phyloP scores from a whole-genome alignment of 345 rosid species.

The Lagerstroemia speciosa region DNA sequence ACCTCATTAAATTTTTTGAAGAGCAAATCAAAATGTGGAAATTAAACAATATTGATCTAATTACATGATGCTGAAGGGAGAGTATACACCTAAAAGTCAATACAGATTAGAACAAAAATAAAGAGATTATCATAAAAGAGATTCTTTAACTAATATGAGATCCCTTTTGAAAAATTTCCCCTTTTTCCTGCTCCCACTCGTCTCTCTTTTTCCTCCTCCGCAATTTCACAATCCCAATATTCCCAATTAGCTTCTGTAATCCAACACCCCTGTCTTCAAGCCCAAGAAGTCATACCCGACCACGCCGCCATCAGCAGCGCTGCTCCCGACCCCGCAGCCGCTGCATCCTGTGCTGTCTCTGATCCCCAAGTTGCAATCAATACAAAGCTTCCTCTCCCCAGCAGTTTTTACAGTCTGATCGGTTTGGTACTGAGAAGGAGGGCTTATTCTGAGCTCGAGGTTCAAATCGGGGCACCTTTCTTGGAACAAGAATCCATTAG shows the following conservation, averaged over 20 bases:
- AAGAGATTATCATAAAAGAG: not conserved
- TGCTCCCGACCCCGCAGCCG: constrained; percentile 18
- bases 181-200: no score
- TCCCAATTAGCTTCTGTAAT: not conserved
- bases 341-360: constrained; percentile 50
- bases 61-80: not conserved
- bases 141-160: not conserved
- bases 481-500: not conserved
- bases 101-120: not conserved
- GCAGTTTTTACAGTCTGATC: constrained; percentile 16
- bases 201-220: not conserved
- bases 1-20: no score
- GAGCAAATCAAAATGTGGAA: not conserved
- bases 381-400: constrained; percentile 23
- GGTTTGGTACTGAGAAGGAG: constrained; percentile 29
- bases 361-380: constrained; percentile 44
- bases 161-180: not conserved
- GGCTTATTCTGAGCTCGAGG: constrained; percentile 83
- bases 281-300: constrained; percentile 74
- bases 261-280: constrained; percentile 33
- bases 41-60: not conserved
- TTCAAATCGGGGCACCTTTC: constrained; percentile 62
- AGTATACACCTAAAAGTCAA: not conserved
- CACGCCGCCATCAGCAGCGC: constrained; percentile 11
- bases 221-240: not conserved